Percentiles rank a stretch among this genome's conserved stretches.
Conservation (phyloP, 2,329 filamentous ascomycete species). For the Coleophoma crateriformis region DNA sequence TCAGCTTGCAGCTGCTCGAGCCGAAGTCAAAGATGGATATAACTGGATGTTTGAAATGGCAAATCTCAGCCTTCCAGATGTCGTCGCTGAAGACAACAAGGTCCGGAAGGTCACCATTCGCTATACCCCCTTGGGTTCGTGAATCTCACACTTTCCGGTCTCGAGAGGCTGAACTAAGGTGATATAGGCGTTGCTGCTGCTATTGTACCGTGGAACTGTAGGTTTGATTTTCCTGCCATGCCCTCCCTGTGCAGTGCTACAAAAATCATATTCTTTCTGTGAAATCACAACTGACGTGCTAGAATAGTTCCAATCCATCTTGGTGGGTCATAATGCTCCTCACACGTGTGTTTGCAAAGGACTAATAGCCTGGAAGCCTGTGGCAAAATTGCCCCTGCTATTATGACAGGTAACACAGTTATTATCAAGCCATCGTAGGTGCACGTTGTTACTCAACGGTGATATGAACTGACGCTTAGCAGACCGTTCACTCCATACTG, state of each 20-base stretch:
- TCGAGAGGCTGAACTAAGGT: too few relatives aligned
- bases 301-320: neutral
- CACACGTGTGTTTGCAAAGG: neutral
- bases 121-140: neutral
- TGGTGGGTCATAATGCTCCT: neutral
- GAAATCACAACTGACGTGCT: neutral
- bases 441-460: too few relatives aligned
- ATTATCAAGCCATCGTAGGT: conserved; percentile 48
- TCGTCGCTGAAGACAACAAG: neutral
- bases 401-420: conserved; percentile 47
- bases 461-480: too few relatives aligned
- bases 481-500: conserved; percentile 46
- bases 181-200: neutral
- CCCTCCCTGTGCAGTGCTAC: too few relatives aligned
- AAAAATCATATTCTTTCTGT: too few relatives aligned
- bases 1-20: neutral
- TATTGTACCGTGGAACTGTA: neutral
- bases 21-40: neutral
- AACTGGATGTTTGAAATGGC: neutral
- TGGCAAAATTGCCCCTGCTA: conserved; percentile 43
- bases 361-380: neutral
- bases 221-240: neutral
- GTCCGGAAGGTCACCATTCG: conserved; percentile 30
- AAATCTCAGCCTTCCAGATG: neutral
- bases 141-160: too few relatives aligned